Evolutionary conservation across 257 asterid species (phyloP).

Genomic region (Solanum infundibuliforme): DNA sequence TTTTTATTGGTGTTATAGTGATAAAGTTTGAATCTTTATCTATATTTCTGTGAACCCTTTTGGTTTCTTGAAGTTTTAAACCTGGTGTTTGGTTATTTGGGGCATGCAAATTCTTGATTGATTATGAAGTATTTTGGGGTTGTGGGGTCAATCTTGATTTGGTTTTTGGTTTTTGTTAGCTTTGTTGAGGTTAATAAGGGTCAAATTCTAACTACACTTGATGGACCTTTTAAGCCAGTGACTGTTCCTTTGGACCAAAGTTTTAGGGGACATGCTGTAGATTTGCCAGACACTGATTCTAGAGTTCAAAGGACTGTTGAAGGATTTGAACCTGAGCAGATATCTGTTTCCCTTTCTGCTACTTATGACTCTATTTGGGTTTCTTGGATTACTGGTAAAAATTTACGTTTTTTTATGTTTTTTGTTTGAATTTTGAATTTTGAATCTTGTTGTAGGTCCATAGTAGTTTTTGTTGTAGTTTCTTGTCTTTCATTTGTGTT

Average conservation of each 20-base stretch:
- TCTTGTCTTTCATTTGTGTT: not conserved
- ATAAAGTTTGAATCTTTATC: not conserved
- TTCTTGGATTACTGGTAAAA: constrained; percentile 87
- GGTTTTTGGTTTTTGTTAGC: not conserved
- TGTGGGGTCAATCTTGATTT: not conserved
- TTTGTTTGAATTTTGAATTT: not conserved
- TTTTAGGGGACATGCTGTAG: constrained; percentile 70
- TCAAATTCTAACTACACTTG: constrained; percentile 62
- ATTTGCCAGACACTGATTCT: constrained; percentile 77
- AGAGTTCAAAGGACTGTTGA: constrained; percentile 57
- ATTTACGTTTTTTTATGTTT: no score
- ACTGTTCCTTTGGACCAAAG: constrained; percentile 58
- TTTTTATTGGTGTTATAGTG: not conserved
- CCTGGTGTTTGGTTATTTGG: not conserved
- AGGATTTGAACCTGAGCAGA: constrained; percentile 81
- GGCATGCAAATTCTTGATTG: constrained; percentile 2
- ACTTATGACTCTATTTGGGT: constrained; percentile 69
- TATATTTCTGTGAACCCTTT: not conserved
- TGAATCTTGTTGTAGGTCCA: not conserved
- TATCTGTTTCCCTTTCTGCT: constrained; percentile 74
- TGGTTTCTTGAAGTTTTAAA: no score
- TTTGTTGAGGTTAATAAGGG: constrained; percentile 11
- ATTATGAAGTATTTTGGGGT: constrained; percentile 6
- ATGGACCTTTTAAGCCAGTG: constrained; percentile 82
- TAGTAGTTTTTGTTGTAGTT: not conserved